These are phyloP conservation scores for Candida ipomoeae DNA, from an alignment of 805 yeast genomes.

Conservation along the genomic window DNA sequence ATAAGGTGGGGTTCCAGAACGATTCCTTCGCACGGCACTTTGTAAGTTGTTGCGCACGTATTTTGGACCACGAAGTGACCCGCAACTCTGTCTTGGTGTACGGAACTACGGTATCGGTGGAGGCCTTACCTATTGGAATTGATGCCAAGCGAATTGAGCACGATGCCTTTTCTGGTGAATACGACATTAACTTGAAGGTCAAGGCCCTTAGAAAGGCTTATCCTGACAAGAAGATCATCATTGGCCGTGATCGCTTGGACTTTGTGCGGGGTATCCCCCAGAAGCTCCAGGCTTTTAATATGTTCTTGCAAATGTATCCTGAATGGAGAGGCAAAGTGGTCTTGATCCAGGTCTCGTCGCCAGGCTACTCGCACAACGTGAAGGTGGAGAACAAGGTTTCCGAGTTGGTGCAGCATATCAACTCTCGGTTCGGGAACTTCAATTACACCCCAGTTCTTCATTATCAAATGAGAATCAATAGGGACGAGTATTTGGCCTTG, in stretches of 20 bases:
- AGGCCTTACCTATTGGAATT: conserved; percentile 84
- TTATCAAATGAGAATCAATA: conserved; percentile 83
- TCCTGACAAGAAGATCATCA: conserved; percentile 67
- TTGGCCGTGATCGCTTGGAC: conserved; percentile 93
- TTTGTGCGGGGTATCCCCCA: conserved; percentile 90
- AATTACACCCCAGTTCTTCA: conserved; percentile 87
- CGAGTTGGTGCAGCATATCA: conserved; percentile 78
- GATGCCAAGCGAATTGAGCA: conserved; percentile 65
- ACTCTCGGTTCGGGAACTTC: conserved; percentile 77
- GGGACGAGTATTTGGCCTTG: conserved; percentile 85
- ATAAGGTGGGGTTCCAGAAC: conserved; percentile 81
- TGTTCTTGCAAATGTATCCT: conserved; percentile 85
- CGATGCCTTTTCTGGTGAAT: conserved; percentile 46
- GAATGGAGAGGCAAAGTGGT: conserved; percentile 87
- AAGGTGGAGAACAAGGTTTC: conserved; percentile 76
- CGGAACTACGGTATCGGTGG: conserved; percentile 72
- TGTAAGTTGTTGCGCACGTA: conserved; percentile 81
- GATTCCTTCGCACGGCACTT: conserved; percentile 87
- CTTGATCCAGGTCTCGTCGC: conserved; percentile 86
- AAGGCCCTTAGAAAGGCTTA: conserved; percentile 59
- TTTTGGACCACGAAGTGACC: conserved; percentile 75
- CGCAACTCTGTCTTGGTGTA: conserved; percentile 59
- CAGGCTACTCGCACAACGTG: conserved; percentile 57
- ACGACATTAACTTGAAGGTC: conserved; percentile 57
- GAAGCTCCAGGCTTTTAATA: conserved; percentile 85